These are phyloP conservation scores for Penicillium sp. DNA, from an alignment of 2,329 filamentous ascomycete genomes.

Conservation along the genomic window DNA sequence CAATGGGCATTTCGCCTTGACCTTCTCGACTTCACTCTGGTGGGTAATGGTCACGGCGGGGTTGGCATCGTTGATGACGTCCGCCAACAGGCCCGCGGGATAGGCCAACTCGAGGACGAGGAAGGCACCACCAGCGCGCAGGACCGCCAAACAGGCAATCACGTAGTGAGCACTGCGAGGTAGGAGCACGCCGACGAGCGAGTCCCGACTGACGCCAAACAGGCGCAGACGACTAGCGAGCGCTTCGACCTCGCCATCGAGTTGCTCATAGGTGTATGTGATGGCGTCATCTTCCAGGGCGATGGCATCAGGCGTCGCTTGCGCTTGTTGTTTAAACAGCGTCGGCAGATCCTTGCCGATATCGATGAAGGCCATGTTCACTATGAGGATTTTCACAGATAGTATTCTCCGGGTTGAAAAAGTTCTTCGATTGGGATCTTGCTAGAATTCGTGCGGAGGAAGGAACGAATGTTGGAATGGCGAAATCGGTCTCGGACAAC, in stretches of 20 bases:
- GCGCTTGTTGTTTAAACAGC: slow-evolving; percentile 70
- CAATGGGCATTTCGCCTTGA: slow-evolving; percentile 63
- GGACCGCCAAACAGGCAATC: slow-evolving; percentile 74
- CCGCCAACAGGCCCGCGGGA: slow-evolving; percentile 70
- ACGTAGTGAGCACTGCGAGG: slow-evolving; percentile 77
- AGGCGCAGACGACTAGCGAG: slow-evolving; percentile 65
- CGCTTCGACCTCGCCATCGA: slow-evolving; percentile 67
- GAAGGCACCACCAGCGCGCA: slow-evolving; percentile 77
- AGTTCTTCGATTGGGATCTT: neutral
- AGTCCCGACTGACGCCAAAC: slow-evolving; percentile 71
- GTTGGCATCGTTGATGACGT: slow-evolving; percentile 74
- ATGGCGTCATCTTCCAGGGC: slow-evolving; percentile 71
- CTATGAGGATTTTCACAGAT: neutral
- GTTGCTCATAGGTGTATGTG: slow-evolving; percentile 71
- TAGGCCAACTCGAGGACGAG: slow-evolving; percentile 79
- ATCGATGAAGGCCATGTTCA: slow-evolving; percentile 67
- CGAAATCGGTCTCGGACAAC: neutral
- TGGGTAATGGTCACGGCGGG: slow-evolving; percentile 72
- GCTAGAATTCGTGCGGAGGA: neutral
- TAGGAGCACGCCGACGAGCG: slow-evolving; percentile 73
- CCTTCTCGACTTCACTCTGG: slow-evolving; percentile 63
- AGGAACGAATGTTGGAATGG: slow-evolving; percentile 5
- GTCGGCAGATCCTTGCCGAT: slow-evolving; percentile 71
- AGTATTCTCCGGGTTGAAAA: neutral
- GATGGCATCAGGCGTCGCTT: slow-evolving; percentile 66